Base-by-base conservation (phyloP, 2,329 filamentous ascomycete species). In the Trichoderma asperellum region DNA sequence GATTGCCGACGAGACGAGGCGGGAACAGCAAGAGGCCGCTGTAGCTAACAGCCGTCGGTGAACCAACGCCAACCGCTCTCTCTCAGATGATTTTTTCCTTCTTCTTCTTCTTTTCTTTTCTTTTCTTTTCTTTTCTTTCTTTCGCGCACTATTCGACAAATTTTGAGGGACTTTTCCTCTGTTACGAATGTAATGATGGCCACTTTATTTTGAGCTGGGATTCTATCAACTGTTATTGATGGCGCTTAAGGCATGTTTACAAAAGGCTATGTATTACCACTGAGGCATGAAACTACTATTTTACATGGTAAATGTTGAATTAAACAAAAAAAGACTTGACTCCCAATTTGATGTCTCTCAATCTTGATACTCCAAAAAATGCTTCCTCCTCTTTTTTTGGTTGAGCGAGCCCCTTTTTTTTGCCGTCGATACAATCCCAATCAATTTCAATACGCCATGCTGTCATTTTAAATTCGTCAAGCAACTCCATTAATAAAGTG, bases 1-100 rank as follows among this genome's bases (percentile, higher is more conserved):
- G 71, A 86, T 89, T 71, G 85, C 84, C 12, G 85, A 87, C 71
- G 82, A 83, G 66, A 80, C 81, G 18, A 81, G 86, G 69, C 79
- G 83, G 27, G 64, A 67, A 16, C 63, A 66, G 64, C 64, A 67
- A 37, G 64, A 67, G 64, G 64, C 64, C 21, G 64, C 64, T 5
- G 55, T 56, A 27, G 64, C 64, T 5, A 67, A 59, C 16, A 67
- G 43, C 35, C 64, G 64, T 59, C 64, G 64, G 55, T 67, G 64
- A 67, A 7, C 32, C 18, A 49, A 49, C 10, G 18, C 7, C 27
- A 18, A 24, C 8, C 29, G 8, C 18, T 4, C 10, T 68, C 14
- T 4, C 24, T 29, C 2, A 40, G 16, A 11, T 11, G 24, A n/a
- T n/a, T n/a, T n/a, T n/a, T n/a, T n/a, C n/a, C n/a, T n/a, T n/a